Evolutionary conservation across 2,329 filamentous ascomycete species (phyloP).

Genomic region (Hyphodiscus sp.): DNA sequence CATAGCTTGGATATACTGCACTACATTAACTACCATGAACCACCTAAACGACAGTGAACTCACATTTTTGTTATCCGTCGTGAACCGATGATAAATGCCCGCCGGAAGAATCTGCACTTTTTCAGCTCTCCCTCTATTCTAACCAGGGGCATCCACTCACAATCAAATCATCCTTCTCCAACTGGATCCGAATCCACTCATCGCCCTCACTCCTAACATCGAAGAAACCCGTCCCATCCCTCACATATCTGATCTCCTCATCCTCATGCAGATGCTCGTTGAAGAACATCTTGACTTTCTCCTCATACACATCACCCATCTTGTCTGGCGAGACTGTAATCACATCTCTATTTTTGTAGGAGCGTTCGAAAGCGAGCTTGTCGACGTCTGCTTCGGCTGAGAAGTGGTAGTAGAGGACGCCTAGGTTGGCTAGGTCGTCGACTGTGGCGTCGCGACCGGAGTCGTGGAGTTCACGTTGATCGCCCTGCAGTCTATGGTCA

Average conservation of each 20-base stretch:
- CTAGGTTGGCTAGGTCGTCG: slow-evolving; percentile 63
- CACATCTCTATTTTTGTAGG: slow-evolving; percentile 93
- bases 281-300: slow-evolving; percentile 92
- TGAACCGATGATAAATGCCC: slow-evolving; percentile 97
- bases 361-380: slow-evolving; percentile 63
- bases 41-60: slow-evolving; percentile 33
- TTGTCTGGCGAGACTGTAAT: slow-evolving; percentile 79
- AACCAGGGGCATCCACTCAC: slow-evolving; percentile 13
- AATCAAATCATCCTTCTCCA: slow-evolving; percentile 85
- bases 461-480: slow-evolving; percentile 88
- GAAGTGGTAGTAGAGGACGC: slow-evolving; percentile 72
- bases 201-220: slow-evolving; percentile 80
- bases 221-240: slow-evolving; percentile 84
- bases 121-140: not conserved
- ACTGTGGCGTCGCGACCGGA: slow-evolving; percentile 64
- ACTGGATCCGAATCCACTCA: slow-evolving; percentile 78
- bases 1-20: slow-evolving; percentile 90
- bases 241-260: slow-evolving; percentile 94
- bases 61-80: slow-evolving; percentile 86
- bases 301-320: slow-evolving; percentile 84
- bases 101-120: slow-evolving; percentile 64
- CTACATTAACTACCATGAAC: not conserved
- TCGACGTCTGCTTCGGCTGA: slow-evolving; percentile 62
- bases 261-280: slow-evolving; percentile 95
- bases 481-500: slow-evolving; percentile 53